A percentile compares a stretch with the other conserved stretches of the same genome.
These are phyloP conservation scores for Thelonectria rubi DNA, from an alignment of 2,329 filamentous ascomycete species.

Conservation along the genomic window DNA sequence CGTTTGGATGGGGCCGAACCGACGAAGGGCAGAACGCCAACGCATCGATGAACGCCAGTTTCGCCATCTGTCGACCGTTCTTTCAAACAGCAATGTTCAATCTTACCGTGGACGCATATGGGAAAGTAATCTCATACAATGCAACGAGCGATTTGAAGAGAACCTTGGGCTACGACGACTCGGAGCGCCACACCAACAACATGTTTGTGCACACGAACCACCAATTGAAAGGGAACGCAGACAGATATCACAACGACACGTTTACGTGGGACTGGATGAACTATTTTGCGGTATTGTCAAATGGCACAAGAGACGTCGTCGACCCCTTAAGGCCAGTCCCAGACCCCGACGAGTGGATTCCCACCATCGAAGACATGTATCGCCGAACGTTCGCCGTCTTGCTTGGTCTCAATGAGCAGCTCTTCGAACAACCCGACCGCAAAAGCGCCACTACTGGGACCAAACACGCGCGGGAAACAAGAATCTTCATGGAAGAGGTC, in stretches of 20 bases:
- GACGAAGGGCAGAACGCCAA: slow-evolving; percentile 14
- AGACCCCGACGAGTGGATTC: slow-evolving; percentile 27
- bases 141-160: slow-evolving; percentile 22
- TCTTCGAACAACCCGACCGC: slow-evolving; percentile 45
- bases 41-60: slow-evolving; percentile 28
- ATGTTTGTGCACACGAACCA: slow-evolving; percentile 26
- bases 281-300: slow-evolving; percentile 51
- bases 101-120: slow-evolving; percentile 41
- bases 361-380: slow-evolving; percentile 38
- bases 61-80: slow-evolving; percentile 38
- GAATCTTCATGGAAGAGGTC: slow-evolving; percentile 58
- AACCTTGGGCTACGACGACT: slow-evolving; percentile 29
- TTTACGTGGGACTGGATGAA: slow-evolving; percentile 56
- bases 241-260: slow-evolving; percentile 59
- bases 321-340: slow-evolving; percentile 41
- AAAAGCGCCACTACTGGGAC: slow-evolving; percentile 22
- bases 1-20: slow-evolving; percentile 39
- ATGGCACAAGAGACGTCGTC: slow-evolving; percentile 46
- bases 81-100: slow-evolving; percentile 49
- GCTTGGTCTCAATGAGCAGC: slow-evolving; percentile 53
- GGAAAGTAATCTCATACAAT: slow-evolving; percentile 37
- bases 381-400: slow-evolving; percentile 36
- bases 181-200: slow-evolving; percentile 21
- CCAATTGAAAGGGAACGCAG: neutral
- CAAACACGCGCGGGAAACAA: slow-evolving; percentile 42